Base-by-base conservation (phyloP, 495 filamentous ascomycete genomes). In the Rostrohypoxylon terebratum region DNA sequence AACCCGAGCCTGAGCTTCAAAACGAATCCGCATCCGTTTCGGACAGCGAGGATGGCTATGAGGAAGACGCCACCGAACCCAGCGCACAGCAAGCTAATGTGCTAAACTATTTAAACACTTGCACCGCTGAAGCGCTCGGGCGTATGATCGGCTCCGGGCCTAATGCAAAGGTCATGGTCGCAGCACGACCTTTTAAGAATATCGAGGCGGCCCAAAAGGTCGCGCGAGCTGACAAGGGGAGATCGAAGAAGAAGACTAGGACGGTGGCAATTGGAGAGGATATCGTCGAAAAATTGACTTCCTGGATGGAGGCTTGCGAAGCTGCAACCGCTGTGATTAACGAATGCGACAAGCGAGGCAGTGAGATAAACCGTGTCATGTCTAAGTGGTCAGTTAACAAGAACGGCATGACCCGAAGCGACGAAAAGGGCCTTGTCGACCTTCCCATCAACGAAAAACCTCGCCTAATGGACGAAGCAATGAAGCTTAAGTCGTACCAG, bases 401-500 rank as follows among this genome's bases (percentile, higher is more conserved):
- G 53, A 78, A 78, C 23, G 76, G 76, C 6, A 40, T 68, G n/a
- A 14, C 53, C 13, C 68, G 68, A 33, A 21, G 36, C 10, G 69
- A 67, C 7, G 8, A n/a, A 11, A 16, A 63, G 2, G 47, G 21
- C 21, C 59, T 78, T 10, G 63, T 71, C 11, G 66, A 75, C 0
- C 70, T 81, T 7, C 83, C 82, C 0, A 69, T 83, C 62, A 83
- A 92, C 16, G 82, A 88, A 42, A 91, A 97, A 74, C 96, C 96
- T 1, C 78, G 83, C 4, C 86, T 90, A 51, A 93, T 98, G 90
- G 81, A 83, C 1, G 83, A 91, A 2, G 85, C 90, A 67, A 82
- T 93, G 55, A 79, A 84, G 14, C 86, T 99, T 79, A 98, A 98
- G 77, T 89, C 95, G 48, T 98, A 98, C 72, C 96, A 99, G 77